A percentile compares a stretch with the other conserved stretches of the same genome.
phyloP scores from a whole-genome alignment of 1,139 yeast species.

The Yamadazyma spencermartinsiae region DNA sequence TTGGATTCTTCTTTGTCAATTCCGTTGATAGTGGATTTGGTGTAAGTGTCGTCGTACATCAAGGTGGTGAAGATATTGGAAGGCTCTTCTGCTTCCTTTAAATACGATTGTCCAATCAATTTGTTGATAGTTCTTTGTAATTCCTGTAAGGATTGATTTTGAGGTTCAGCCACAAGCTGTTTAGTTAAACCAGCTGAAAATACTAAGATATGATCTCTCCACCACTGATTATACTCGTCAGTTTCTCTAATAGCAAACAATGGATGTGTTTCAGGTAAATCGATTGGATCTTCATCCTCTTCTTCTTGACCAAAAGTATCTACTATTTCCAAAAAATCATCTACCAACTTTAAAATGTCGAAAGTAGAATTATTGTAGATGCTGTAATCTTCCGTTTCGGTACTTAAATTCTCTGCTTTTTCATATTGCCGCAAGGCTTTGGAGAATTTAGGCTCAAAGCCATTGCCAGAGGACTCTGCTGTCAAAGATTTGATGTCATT shows the following conservation, averaged over 20 bases:
- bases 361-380: conserved; percentile 42
- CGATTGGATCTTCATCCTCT: conserved; percentile 29
- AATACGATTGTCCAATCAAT: conserved; percentile 59
- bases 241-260: conserved; percentile 37
- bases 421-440: conserved; percentile 46
- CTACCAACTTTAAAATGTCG: conserved; percentile 55
- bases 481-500: conserved; percentile 47
- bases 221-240: conserved; percentile 52
- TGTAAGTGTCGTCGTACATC: conserved; percentile 57
- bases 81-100: conserved; percentile 66
- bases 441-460: conserved; percentile 35
- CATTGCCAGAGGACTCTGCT: conserved; percentile 30
- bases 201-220: conserved; percentile 52
- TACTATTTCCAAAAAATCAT: conserved; percentile 64
- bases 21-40: conserved; percentile 39
- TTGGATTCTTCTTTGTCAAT: conserved; percentile 46
- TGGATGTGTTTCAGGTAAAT: conserved; percentile 54
- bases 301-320: conserved; percentile 63
- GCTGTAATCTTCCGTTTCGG: conserved; percentile 22
- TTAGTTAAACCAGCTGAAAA: conserved; percentile 40
- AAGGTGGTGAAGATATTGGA: conserved; percentile 55
- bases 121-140: conserved; percentile 33
- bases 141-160: not conserved
- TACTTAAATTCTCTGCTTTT: conserved; percentile 40
- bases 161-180: conserved; percentile 7